phyloP scores from a whole-genome alignment of 2,329 filamentous ascomycete species.

The Neopestalotiopsis sp. region DNA sequence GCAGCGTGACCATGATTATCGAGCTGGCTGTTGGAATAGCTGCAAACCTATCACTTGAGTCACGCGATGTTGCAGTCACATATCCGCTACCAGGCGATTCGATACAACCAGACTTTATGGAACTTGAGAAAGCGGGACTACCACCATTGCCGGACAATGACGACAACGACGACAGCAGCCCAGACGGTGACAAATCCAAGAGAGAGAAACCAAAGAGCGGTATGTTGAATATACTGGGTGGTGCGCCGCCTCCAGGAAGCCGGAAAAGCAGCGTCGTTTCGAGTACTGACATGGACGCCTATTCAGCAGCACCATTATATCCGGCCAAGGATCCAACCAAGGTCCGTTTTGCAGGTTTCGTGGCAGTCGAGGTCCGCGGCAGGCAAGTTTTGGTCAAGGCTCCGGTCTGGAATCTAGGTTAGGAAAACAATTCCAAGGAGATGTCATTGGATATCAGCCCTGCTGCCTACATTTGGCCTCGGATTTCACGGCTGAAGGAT shows the following conservation, averaged over 20 bases:
- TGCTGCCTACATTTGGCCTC: neutral
- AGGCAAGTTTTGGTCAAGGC: conserved; percentile 78
- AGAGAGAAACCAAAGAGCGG: conserved; percentile 53
- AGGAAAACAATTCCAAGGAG: neutral
- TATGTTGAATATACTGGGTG: conserved; percentile 45
- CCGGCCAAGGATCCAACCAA: conserved; percentile 54
- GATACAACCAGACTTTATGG: conserved; percentile 79
- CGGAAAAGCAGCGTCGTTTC: conserved; percentile 40
- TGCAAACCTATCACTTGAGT: conserved; percentile 86
- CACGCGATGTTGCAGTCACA: conserved; percentile 84
- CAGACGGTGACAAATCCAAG: conserved; percentile 43
- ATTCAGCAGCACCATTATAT: conserved; percentile 37
- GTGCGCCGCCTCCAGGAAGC: conserved; percentile 31
- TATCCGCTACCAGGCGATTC: conserved; percentile 81
- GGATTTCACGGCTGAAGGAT: neutral
- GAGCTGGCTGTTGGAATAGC: conserved; percentile 88
- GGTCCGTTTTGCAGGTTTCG: conserved; percentile 77
- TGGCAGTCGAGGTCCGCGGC: conserved; percentile 76
- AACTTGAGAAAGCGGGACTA: conserved; percentile 75
- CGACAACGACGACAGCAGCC: conserved; percentile 41
- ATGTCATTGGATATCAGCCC: neutral
- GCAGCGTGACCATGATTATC: conserved; percentile 89
- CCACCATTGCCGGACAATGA: conserved; percentile 58
- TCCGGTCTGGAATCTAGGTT: conserved; percentile 69
- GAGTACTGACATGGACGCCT: conserved; percentile 46